Evolutionary conservation across 305 asterid genomes (phyloP).

Genomic region (Fraxinus sp.): DNA sequence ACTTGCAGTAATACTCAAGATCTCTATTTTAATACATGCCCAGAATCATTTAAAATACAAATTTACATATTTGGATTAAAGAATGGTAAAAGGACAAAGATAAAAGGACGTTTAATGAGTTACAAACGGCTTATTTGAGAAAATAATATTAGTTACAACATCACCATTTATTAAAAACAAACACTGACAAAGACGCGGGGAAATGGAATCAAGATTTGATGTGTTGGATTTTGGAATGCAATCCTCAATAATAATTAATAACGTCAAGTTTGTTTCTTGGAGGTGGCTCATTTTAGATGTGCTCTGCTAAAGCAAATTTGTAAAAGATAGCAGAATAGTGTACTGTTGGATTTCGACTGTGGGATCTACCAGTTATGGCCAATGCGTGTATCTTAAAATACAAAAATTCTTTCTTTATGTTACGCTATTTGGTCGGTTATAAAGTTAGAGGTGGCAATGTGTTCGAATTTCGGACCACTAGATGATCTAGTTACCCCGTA

Average conservation of each 20-base stretch:
- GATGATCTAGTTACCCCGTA: neutral
- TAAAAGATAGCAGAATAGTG: neutral
- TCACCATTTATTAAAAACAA: neutral
- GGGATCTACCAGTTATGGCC: neutral
- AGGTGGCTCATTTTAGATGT: neutral
- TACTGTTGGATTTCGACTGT: neutral
- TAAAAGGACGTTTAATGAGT: neutral
- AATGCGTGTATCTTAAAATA: neutral
- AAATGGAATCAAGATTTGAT: neutral
- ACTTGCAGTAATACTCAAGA: conserved; percentile 19
- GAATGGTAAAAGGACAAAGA: neutral
- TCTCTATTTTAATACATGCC: conserved; percentile 4
- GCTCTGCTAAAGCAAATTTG: neutral
- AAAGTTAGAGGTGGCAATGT: neutral
- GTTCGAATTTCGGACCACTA: neutral
- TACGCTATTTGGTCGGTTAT: neutral
- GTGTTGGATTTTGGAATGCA: neutral
- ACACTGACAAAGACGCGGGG: neutral
- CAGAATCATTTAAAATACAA: neutral
- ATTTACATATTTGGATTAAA: neutral
- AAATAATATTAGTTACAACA: neutral
- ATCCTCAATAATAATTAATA: neutral
- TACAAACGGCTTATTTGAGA: neutral
- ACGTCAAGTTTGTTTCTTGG: neutral
- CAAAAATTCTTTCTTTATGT: neutral